Evolutionary conservation across 2,329 filamentous ascomycete genomes (phyloP).

Genomic region (Biscogniauxia mediterranea): DNA sequence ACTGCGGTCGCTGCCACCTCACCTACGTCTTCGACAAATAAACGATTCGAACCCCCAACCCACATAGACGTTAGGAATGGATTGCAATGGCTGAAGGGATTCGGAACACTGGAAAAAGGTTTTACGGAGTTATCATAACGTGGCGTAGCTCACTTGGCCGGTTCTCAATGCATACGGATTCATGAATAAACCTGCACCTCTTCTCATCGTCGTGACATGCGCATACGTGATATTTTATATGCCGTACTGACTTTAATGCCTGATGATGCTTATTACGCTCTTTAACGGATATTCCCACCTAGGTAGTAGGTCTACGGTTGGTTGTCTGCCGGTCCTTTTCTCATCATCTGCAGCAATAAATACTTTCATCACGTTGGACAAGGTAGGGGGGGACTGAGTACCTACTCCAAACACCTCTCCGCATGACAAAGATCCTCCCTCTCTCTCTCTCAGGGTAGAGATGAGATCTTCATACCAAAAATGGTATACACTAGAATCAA

Average conservation of each 20-base stretch:
- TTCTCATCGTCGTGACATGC: neutral
- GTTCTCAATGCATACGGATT: slow-evolving; percentile 7
- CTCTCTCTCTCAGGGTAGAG: no score
- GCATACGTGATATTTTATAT: neutral
- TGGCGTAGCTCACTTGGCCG: slow-evolving; percentile 10
- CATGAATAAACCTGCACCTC: neutral
- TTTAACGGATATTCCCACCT: no score
- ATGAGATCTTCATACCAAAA: no score
- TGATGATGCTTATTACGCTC: no score
- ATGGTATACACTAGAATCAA: no score
- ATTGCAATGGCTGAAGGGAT: slow-evolving; percentile 10
- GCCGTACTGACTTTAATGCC: neutral
- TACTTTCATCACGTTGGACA: no score
- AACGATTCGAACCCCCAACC: slow-evolving; percentile 12
- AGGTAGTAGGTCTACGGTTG: no score
- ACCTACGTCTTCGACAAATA: slow-evolving; percentile 71
- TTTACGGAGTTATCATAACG: slow-evolving; percentile 15
- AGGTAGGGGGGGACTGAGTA: no score
- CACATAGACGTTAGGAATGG: slow-evolving; percentile 3
- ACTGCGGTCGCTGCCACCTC: slow-evolving; percentile 77
- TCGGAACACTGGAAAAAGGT: slow-evolving; percentile 18
- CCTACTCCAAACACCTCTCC: no score
- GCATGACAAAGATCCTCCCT: no score
- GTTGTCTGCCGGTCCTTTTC: no score
- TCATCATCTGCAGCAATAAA: no score